Conservation (phyloP, 108 stramenopile genomes). For the Nitzschia palea region DNA sequence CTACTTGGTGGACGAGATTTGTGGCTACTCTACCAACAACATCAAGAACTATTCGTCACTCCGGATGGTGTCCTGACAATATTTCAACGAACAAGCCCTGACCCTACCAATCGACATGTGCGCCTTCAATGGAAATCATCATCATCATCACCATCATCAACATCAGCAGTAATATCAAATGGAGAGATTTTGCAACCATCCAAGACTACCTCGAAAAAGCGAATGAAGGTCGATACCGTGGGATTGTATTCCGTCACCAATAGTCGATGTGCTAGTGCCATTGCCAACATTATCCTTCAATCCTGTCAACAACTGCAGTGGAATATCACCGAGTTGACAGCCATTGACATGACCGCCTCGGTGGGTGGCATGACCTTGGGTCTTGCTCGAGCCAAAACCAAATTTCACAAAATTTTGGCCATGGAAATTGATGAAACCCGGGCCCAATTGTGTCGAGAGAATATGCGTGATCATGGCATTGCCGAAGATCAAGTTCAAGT, state of each 20-base stretch:
- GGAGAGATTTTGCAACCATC: neutral
- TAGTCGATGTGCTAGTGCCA: constrained; percentile 38
- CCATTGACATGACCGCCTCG: constrained; percentile 49
- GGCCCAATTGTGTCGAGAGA: constrained; percentile 39
- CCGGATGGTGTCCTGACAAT: neutral
- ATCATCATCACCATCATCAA: neutral
- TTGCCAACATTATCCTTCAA: constrained; percentile 35
- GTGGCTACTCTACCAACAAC: constrained; percentile 13
- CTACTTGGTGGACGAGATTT: constrained; percentile 43
- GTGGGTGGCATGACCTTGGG: constrained; percentile 44
- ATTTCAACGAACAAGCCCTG: constrained; percentile 16
- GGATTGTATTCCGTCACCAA: constrained; percentile 50
- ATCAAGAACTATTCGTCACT: neutral
- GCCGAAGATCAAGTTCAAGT: constrained; percentile 20
- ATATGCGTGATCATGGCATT: constrained; percentile 36
- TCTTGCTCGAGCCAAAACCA: constrained; percentile 24
- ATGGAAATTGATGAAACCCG: constrained; percentile 46
- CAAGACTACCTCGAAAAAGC: neutral
- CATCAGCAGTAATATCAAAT: neutral
- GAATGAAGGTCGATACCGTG: constrained; percentile 44
- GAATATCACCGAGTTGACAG: constrained; percentile 1
- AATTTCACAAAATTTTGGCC: constrained; percentile 31
- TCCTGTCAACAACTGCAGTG: constrained; percentile 3
- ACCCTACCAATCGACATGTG: constrained; percentile 1
- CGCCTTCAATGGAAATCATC: neutral